These are phyloP conservation scores for Mucor sp. DNA, from an alignment of 371 early-diverging fungal species.

Conservation along the genomic window DNA sequence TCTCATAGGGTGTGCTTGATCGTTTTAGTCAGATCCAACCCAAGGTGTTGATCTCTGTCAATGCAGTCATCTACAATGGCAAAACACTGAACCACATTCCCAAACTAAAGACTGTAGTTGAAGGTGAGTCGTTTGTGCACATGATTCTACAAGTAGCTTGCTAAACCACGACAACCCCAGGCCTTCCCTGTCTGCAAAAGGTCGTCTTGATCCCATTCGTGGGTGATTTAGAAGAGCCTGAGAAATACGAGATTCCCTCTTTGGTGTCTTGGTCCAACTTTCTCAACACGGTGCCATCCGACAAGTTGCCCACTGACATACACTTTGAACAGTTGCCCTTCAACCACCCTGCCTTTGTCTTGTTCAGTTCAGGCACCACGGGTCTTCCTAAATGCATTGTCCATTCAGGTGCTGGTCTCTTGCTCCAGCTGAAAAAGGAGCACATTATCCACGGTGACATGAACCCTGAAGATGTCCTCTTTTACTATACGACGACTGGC, in stretches of 20 bases:
- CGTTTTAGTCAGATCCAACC: slow-evolving; percentile 95
- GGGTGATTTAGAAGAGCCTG: slow-evolving; percentile 10
- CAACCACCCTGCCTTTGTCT: slow-evolving; percentile 92
- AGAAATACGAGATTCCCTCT: slow-evolving; percentile 29
- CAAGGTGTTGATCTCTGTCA: slow-evolving; percentile 89
- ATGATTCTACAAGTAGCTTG: too few species aligned
- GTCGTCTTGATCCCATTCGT: slow-evolving; percentile 83
- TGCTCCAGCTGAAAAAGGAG: slow-evolving; percentile 94
- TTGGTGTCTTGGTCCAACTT: slow-evolving; percentile 54
- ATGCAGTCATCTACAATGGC: slow-evolving; percentile 89
- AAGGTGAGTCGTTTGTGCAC: slow-evolving; percentile 33
- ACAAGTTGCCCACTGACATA: slow-evolving; percentile 40
- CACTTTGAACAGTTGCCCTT: slow-evolving; percentile 87
- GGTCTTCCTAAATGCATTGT: slow-evolving; percentile 98
- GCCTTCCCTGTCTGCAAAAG: slow-evolving; percentile 60
- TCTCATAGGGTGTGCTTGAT: slow-evolving; percentile 83
- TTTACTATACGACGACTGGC: slow-evolving; percentile 96
- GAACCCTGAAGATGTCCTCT: slow-evolving; percentile 73
- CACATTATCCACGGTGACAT: slow-evolving; percentile 88
- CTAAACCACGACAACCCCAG: too few species aligned
- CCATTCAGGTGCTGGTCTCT: slow-evolving; percentile 91
- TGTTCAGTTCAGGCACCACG: slow-evolving; percentile 98
- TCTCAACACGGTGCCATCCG: slow-evolving; percentile 37
- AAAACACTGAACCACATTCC: slow-evolving; percentile 79
- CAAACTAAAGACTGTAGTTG: slow-evolving; percentile 75